Percentiles rank a stretch among this genome's conserved stretches.
These are phyloP conservation scores for Prosopis cineraria DNA, from an alignment of 306 rosid genomes.

Conservation along the genomic window DNA sequence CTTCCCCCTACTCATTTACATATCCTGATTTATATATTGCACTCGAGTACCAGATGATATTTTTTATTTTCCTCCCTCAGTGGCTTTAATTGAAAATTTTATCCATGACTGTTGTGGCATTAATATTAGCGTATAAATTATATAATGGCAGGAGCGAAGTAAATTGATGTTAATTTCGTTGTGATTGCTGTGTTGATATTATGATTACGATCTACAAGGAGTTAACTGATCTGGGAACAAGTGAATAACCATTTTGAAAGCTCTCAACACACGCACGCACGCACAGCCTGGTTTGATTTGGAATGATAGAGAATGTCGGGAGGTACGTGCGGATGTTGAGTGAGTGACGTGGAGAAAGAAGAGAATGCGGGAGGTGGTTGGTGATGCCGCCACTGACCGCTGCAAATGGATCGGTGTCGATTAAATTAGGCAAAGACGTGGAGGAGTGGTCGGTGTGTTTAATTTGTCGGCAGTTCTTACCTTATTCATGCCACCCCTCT, in stretches of 20 bases:
- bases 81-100: not conserved
- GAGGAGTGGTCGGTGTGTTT: not conserved
- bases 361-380: not conserved
- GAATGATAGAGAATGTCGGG: not conserved
- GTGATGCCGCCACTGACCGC: not conserved
- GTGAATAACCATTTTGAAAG: not conserved
- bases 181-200: not conserved
- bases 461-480: not conserved
- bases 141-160: not conserved
- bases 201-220: not conserved
- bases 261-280: too few relatives aligned
- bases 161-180: not conserved
- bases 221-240: not conserved
- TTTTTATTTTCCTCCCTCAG: not conserved
- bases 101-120: not conserved
- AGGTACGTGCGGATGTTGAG: not conserved
- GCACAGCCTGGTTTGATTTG: too few relatives aligned
- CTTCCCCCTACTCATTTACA: too few relatives aligned
- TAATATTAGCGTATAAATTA: not conserved
- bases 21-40: not conserved
- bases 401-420: not conserved
- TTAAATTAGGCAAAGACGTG: not conserved
- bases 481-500: not conserved
- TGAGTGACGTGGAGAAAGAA: not conserved
- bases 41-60: not conserved